phyloP scores from a whole-genome alignment of 1,284 basidiomycete genomes.

The Austroboletus novae-zelandiae region DNA sequence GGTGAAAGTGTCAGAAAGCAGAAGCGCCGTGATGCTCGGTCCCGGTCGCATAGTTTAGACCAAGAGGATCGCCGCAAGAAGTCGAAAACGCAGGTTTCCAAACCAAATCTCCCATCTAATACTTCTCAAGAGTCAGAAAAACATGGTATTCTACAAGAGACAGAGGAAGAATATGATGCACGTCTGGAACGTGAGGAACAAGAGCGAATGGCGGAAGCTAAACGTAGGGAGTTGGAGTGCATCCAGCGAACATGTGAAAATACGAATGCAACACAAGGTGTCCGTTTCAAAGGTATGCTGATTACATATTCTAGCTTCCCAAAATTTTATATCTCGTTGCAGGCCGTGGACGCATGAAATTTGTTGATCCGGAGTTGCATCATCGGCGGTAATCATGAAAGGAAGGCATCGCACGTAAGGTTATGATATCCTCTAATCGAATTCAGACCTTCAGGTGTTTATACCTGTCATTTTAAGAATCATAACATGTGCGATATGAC shows the following conservation, averaged over 20 bases:
- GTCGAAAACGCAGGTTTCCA: constrained; percentile 19
- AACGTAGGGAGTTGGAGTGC: constrained; percentile 47
- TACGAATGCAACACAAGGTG: constrained; percentile 39
- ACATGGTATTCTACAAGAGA: constrained; percentile 34
- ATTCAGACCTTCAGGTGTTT: neutral
- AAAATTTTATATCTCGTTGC: neutral
- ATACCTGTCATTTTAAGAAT: neutral
- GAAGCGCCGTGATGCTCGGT: constrained; percentile 33
- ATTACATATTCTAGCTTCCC: neutral
- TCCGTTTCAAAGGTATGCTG: constrained; percentile 60
- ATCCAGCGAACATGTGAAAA: constrained; percentile 42
- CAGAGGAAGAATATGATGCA: constrained; percentile 68
- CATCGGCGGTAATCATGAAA: constrained; percentile 25
- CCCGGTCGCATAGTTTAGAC: constrained; percentile 30
- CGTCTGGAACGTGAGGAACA: constrained; percentile 69
- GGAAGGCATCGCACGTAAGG: neutral
- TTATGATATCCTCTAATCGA: constrained; percentile 7
- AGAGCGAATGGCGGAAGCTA: constrained; percentile 50
- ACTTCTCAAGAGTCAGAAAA: constrained; percentile 4
- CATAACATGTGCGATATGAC: constrained; percentile 9
- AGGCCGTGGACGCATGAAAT: constrained; percentile 70
- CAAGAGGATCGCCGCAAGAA: constrained; percentile 33
- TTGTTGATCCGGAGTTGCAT: constrained; percentile 55
- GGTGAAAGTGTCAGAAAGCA: constrained; percentile 19
- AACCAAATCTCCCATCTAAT: constrained; percentile 15